Conservation (phyloP, 345 rosid species). For the Syzygium aqueum region DNA sequence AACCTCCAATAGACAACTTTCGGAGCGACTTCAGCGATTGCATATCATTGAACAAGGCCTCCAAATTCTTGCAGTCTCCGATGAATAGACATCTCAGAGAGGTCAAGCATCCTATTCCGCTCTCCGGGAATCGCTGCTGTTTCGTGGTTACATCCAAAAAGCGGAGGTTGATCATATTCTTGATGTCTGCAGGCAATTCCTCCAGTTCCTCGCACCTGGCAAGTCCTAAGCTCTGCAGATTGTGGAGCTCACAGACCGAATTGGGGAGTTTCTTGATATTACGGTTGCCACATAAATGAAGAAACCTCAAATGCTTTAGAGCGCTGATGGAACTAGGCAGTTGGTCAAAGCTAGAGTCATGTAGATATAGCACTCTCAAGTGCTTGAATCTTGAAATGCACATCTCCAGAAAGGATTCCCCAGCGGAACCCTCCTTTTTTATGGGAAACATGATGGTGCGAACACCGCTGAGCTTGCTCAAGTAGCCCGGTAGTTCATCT, state of each 20-base stretch:
- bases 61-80: slow-evolving; percentile 3
- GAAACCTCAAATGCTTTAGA: slow-evolving; percentile 20
- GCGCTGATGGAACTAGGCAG: slow-evolving; percentile 4
- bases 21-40: slow-evolving; percentile 3
- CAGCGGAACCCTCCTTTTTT: not conserved
- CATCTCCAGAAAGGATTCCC: not conserved
- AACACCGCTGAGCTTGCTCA: not conserved
- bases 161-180: slow-evolving; percentile 9
- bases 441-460: slow-evolving; percentile 6
- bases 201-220: not conserved
- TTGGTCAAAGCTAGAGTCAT: not conserved
- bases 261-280: slow-evolving; percentile 6
- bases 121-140: slow-evolving; percentile 3
- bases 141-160: slow-evolving; percentile 5
- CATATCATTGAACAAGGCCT: slow-evolving; percentile 6
- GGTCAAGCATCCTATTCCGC: slow-evolving; percentile 8
- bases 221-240: slow-evolving; percentile 9
- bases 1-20: not conserved
- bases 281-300: not conserved
- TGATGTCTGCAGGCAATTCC: slow-evolving; percentile 10
- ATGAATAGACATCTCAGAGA: slow-evolving; percentile 8
- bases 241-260: slow-evolving; percentile 13
- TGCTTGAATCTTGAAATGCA: slow-evolving; percentile 2
- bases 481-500: not conserved
- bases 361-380: slow-evolving; percentile 4